phyloP scores from a whole-genome alignment of 179 eudicot species.

The Spergularia azorica region DNA sequence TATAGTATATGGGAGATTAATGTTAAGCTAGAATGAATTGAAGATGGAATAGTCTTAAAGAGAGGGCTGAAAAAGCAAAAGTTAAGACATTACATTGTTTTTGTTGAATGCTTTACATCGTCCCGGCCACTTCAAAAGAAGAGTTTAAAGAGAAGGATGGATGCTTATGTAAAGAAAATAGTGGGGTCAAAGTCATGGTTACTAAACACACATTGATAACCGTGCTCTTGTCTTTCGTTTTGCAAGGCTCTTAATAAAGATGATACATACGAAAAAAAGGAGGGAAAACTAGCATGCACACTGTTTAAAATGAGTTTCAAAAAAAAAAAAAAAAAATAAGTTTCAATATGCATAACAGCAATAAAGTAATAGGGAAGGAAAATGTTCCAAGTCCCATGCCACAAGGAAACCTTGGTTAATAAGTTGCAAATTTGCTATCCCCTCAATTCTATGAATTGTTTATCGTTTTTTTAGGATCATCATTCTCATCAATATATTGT shows the following conservation, averaged over 20 bases:
- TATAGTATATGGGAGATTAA: too few species aligned
- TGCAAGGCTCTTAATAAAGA: slow-evolving; percentile 27
- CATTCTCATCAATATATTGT: too few species aligned
- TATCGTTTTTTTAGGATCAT: too few species aligned
- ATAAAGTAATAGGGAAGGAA: too few species aligned
- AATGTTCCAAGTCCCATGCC: too few species aligned
- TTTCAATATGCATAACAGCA: too few species aligned
- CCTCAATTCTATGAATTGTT: too few species aligned
- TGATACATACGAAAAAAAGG: slow-evolving; percentile 13
- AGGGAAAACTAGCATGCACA: background rate
- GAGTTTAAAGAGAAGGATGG: slow-evolving; percentile 18
- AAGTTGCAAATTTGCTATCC: too few species aligned
- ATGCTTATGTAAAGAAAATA: slow-evolving; percentile 17
- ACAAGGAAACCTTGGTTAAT: too few species aligned
- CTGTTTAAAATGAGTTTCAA: too few species aligned
- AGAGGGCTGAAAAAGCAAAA: slow-evolving; percentile 46
- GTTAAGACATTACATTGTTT: slow-evolving; percentile 19
- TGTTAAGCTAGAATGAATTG: slow-evolving; percentile 1
- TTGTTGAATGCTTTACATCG: slow-evolving; percentile 31
- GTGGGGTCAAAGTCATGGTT: slow-evolving; percentile 10
- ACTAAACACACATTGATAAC: background rate
- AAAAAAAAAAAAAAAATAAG: too few species aligned
- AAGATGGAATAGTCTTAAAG: slow-evolving; percentile 81
- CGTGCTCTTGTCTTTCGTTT: background rate
- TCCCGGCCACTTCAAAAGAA: slow-evolving; percentile 35